Conservation (phyloP, 148 eudicot genomes). For the Rhododendron simsii region DNA sequence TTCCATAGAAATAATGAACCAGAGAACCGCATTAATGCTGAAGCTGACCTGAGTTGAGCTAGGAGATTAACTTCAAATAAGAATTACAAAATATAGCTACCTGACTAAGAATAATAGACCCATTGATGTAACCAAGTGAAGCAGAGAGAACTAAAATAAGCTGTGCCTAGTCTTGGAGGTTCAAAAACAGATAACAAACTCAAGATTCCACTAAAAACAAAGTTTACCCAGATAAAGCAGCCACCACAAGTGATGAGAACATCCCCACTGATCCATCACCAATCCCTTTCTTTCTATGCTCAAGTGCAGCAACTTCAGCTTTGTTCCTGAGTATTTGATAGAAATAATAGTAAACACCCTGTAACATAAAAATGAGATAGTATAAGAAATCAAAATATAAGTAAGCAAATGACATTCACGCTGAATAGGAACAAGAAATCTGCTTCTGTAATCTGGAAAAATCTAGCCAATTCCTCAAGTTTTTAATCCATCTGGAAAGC, state of each 20-base stretch:
- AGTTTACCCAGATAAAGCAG: constrained; percentile 91
- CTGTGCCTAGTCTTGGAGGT: background rate
- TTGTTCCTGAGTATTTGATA: constrained; percentile 97
- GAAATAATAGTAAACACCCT: constrained; percentile 99
- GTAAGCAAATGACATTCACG: background rate
- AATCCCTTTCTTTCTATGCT: constrained; percentile 58
- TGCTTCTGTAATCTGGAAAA: background rate
- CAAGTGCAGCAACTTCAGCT: constrained; percentile 80
- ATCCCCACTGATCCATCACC: constrained; percentile 99
- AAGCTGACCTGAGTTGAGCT: background rate
- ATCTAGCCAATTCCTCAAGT: background rate
- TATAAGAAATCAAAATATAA: constrained; percentile 37
- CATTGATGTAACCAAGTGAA: background rate
- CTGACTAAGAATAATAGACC: background rate
- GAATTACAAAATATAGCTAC: background rate
- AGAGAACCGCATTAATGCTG: background rate
- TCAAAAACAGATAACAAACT: background rate
- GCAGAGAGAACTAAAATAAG: background rate
- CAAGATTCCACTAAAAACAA: background rate
- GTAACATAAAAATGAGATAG: constrained; percentile 43
- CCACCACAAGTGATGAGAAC: constrained; percentile 87
- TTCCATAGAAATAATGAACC: background rate
- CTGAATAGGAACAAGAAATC: background rate
- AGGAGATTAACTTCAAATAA: background rate
- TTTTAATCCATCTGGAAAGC: background rate